Conservation (phyloP, 1,284 basidiomycete genomes). For the Tremellales sp. region DNA sequence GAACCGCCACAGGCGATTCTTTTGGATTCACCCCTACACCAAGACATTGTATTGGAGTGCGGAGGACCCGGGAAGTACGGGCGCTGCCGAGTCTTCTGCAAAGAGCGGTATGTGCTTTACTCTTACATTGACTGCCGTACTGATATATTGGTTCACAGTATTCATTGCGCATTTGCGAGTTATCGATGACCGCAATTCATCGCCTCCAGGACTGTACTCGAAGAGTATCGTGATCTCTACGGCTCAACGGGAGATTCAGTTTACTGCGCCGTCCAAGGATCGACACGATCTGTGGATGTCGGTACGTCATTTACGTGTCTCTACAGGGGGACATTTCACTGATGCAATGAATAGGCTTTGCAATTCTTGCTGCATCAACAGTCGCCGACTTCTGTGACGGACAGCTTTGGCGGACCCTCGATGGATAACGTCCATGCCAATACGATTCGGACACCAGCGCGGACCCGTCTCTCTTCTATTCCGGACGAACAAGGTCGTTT, state of each 20-base stretch:
- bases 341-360: conserved; percentile 34
- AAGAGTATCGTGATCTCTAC: conserved; percentile 92
- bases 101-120: conserved; percentile 76
- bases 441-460: conserved; percentile 16
- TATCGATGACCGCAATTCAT: conserved; percentile 86
- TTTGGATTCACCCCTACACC: conserved; percentile 99
- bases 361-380: conserved; percentile 45
- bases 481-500: conserved; percentile 42
- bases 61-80: conserved; percentile 82
- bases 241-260: conserved; percentile 92
- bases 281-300: conserved; percentile 95
- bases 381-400: conserved; percentile 17
- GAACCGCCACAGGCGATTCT: conserved; percentile 89
- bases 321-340: not conserved
- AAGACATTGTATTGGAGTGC: conserved; percentile 97
- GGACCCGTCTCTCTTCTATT: conserved; percentile 25
- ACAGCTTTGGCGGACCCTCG: conserved; percentile 11
- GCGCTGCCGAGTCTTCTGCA: conserved; percentile 83
- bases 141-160: conserved; percentile 56
- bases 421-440: conserved; percentile 13
- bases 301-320: conserved; percentile 52
- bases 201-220: conserved; percentile 86
- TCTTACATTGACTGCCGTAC: conserved; percentile 7
- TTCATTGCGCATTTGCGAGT: conserved; percentile 89
- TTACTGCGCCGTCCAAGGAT: conserved; percentile 90